Percentiles rank a stretch among this genome's conserved stretches.
These are phyloP conservation scores for Neopestalotiopsis sp. DNA, from an alignment of 2,329 filamentous ascomycete genomes.

Conservation along the genomic window DNA sequence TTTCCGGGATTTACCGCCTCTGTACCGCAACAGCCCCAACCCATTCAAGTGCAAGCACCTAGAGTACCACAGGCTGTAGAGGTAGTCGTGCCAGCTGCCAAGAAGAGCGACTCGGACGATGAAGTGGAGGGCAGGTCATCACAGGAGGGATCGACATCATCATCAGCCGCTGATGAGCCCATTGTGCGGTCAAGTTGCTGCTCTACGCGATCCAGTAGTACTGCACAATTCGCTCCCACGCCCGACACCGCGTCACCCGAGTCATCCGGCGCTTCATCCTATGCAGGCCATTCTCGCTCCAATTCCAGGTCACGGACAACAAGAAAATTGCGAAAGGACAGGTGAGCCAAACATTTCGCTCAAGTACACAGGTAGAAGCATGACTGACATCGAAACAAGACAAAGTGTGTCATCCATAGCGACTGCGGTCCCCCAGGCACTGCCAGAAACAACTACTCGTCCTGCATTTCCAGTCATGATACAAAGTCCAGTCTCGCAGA, in stretches of 20 bases:
- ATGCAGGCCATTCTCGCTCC: constrained; percentile 9
- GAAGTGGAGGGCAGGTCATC: constrained; percentile 9
- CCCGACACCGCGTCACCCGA: background rate
- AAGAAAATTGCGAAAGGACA: background rate
- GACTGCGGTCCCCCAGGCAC: background rate
- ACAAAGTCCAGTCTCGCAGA: constrained; percentile 3
- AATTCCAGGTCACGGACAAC: constrained; percentile 6
- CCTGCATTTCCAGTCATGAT: constrained; percentile 6
- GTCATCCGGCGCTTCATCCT: background rate
- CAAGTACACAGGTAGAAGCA: background rate
- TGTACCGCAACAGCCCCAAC: background rate
- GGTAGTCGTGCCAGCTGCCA: background rate
- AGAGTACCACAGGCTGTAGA: background rate
- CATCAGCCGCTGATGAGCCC: background rate
- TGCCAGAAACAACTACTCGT: background rate
- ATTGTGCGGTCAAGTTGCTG: constrained; percentile 4
- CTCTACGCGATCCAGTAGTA: constrained; percentile 10
- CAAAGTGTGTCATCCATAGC: background rate
- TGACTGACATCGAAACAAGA: background rate
- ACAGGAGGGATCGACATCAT: background rate
- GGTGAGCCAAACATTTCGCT: background rate
- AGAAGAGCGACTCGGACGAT: constrained; percentile 10
- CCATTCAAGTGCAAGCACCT: background rate
- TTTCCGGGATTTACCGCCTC: constrained; percentile 6
- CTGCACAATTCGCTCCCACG: background rate